Evolutionary conservation across 1,284 basidiomycete species (phyloP).

Genomic region (Trichosporon faecale): DNA sequence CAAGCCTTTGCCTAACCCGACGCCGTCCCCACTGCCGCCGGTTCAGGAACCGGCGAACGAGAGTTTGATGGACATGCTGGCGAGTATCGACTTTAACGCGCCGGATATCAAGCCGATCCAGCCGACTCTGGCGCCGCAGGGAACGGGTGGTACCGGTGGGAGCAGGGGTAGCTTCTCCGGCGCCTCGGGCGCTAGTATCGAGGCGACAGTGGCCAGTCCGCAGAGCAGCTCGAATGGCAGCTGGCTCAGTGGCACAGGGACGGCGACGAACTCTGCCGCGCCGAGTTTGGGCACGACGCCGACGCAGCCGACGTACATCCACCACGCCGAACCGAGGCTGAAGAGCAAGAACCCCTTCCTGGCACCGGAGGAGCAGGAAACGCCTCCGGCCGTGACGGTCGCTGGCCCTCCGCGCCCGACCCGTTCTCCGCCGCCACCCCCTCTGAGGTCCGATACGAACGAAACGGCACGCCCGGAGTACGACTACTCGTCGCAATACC

Average conservation of each 20-base stretch:
- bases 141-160: conserved; percentile 23
- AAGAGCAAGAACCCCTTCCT: conserved; percentile 52
- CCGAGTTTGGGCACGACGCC: not conserved
- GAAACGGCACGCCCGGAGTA: not conserved
- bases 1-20: not conserved
- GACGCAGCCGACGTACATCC: conserved; percentile 8
- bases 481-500: not conserved
- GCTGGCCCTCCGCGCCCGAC: not conserved
- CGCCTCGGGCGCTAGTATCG: conserved; percentile 1
- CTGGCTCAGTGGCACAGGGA: not conserved
- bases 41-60: conserved; percentile 2
- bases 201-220: conserved; percentile 3
- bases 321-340: conserved; percentile 17
- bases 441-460: not conserved
- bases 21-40: not conserved
- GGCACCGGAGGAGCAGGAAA: conserved; percentile 69
- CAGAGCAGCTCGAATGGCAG: not conserved
- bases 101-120: conserved; percentile 12
- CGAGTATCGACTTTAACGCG: conserved; percentile 16
- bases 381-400: not conserved
- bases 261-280: not conserved
- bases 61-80: conserved; percentile 20
- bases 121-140: conserved; percentile 17
- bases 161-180: not conserved
- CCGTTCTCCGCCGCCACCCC: not conserved